A percentile compares a stretch with the other conserved stretches of the same genome.
phyloP scores from a whole-genome alignment of 148 eudicot species.

The Camellia japonica region DNA sequence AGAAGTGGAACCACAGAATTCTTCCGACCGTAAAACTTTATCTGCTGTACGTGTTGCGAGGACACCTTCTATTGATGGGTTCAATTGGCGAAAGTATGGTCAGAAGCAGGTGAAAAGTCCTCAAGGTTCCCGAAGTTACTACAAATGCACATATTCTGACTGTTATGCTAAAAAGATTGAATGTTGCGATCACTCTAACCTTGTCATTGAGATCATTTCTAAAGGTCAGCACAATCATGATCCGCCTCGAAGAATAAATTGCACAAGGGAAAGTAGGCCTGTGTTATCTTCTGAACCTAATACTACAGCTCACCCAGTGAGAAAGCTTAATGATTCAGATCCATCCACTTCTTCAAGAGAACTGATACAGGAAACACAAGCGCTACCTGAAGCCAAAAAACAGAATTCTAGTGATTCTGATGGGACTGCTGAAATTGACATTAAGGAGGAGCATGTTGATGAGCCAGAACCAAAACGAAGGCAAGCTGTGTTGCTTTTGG shows the following conservation, averaged over 20 bases:
- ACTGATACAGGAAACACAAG: constrained; percentile 17
- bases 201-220: constrained; percentile 48
- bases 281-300: constrained; percentile 21
- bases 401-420: constrained; percentile 27
- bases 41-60: constrained; percentile 26
- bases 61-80: constrained; percentile 55
- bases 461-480: constrained; percentile 57
- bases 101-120: constrained; percentile 88
- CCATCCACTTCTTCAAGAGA: constrained; percentile 30
- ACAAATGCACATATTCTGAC: constrained; percentile 56
- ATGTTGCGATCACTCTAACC: constrained; percentile 50
- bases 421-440: constrained; percentile 30
- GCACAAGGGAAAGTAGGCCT: constrained; percentile 37
- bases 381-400: constrained; percentile 18
- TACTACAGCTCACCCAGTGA: constrained; percentile 15
- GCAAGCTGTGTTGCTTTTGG: constrained; percentile 24
- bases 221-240: constrained; percentile 76
- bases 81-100: constrained; percentile 86
- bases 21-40: constrained; percentile 18
- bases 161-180: constrained; percentile 76
- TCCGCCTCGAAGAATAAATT: constrained; percentile 50
- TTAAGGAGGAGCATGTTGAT: constrained; percentile 44
- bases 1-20: constrained; percentile 23
- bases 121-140: constrained; percentile 78
- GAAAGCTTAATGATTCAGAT: constrained; percentile 26